Evolutionary conservation across 805 yeast species (phyloP), one percentile per base, ranked within the genome.

Genomic region (Spathaspora sp.): DNA sequence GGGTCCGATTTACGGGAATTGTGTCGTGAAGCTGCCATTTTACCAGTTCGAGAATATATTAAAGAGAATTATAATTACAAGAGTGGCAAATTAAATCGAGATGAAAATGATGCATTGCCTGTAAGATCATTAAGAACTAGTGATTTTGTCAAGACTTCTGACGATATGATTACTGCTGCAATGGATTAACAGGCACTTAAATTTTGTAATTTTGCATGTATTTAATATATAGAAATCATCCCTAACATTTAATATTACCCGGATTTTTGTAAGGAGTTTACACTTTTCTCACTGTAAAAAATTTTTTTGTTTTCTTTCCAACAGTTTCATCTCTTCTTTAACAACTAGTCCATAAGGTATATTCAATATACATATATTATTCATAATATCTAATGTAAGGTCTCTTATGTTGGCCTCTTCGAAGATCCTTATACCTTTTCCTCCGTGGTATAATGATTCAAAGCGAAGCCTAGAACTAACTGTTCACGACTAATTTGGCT

Each of bases 1-100:
- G 99, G 99, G 1, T 87, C 96, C 2, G 99, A 93, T 61, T 76
- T 94, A 64, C 86, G 88, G 61, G 99, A 94, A 64, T 70, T 89
- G 47, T 90, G 97, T 64, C 81, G 99, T 51, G 96, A 89, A 61
- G 99, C 99, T 0, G 97, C 96, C 1, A 80, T 92, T 75, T 79
- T 79, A 58, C 88, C 97, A 0, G 91, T 93, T 62, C 78, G 96
- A 59, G 97, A 94, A 67, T 89, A 81, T 64, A 89, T 93, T 52
- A 73, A 81, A 50, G 68, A 70, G 50, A 87, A 88, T 64, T 71
- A 75, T 56, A 85, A 87, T 62, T 73, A 77, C 57, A 66, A 64
- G 69, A 75, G 62, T 44, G 72, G 73, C 2, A 69, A 68, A 48
- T 50, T 64, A 43, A 61, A 57, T 29, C 60, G 62, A 14, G 58